phyloP scores from a whole-genome alignment of 208 protist genomes.

The Leishmania tropica region DNA sequence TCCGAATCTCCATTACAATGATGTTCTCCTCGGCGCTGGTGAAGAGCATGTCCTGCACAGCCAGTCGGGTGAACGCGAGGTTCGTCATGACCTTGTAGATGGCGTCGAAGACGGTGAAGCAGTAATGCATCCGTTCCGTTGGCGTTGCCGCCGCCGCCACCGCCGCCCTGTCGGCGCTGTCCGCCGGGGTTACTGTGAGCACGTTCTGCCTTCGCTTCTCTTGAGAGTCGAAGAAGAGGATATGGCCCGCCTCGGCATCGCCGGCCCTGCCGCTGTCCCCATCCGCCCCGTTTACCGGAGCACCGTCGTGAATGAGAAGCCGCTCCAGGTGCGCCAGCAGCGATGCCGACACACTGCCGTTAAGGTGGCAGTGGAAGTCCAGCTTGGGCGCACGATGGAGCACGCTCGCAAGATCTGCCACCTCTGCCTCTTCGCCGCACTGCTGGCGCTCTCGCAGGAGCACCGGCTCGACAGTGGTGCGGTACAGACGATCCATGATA shows the following conservation, averaged over 20 bases:
- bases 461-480: neutral
- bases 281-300: neutral
- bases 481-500: conserved; percentile 10
- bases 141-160: conserved; percentile 8
- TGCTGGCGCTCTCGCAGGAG: neutral
- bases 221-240: conserved; percentile 34
- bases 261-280: neutral
- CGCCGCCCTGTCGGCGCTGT: neutral
- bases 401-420: conserved; percentile 2
- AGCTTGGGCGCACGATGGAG: conserved; percentile 58
- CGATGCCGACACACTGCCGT: conserved; percentile 67
- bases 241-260: neutral
- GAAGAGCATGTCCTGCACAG: conserved; percentile 82
- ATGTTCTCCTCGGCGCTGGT: conserved; percentile 72
- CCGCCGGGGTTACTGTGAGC: conserved; percentile 8
- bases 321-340: conserved; percentile 59
- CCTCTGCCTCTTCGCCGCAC: neutral
- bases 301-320: conserved; percentile 20
- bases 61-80: conserved; percentile 70
- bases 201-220: conserved; percentile 26
- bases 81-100: conserved; percentile 83
- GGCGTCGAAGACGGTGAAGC: conserved; percentile 80
- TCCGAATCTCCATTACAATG: conserved; percentile 77
- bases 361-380: conserved; percentile 80
- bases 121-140: conserved; percentile 71